Conservation (phyloP, 345 rosid genomes). For the Conringia planisiliqua region DNA sequence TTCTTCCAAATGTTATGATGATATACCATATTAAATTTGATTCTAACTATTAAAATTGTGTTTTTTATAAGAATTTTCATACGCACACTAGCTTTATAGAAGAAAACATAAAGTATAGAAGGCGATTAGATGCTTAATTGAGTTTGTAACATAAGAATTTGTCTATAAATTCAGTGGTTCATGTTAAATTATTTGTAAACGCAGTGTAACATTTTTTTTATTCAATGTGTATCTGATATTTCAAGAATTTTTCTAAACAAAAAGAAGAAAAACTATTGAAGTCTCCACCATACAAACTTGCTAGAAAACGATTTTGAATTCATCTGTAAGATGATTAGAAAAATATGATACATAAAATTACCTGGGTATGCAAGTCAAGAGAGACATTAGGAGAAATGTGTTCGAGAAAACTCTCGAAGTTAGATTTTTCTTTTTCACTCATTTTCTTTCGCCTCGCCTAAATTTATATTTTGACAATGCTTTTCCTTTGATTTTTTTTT, state of each 20-base stretch:
- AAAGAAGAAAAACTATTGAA: too few relatives aligned
- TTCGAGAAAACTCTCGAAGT: conserved; percentile 6
- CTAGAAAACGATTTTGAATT: background rate
- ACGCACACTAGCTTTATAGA: background rate
- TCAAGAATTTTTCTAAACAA: too few relatives aligned
- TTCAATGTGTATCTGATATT: background rate
- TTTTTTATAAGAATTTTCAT: background rate
- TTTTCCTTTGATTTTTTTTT: background rate
- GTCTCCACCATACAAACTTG: background rate
- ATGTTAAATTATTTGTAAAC: too few relatives aligned
- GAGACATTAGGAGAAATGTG: background rate
- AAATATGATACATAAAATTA: background rate
- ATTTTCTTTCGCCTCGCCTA: background rate
- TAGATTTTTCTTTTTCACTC: background rate
- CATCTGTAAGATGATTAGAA: background rate
- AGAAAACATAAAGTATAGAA: too few relatives aligned
- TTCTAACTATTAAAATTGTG: too few relatives aligned
- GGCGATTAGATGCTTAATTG: background rate
- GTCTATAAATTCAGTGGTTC: background rate
- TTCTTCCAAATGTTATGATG: background rate
- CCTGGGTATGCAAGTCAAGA: background rate
- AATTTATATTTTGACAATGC: background rate
- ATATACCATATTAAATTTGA: background rate
- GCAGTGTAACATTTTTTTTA: too few relatives aligned
- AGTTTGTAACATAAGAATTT: background rate